A percentile compares a stretch with the other conserved stretches of the same genome.
These are phyloP conservation scores for Daldinia sp. DNA, from an alignment of 2,329 filamentous ascomycete species.

Conservation along the genomic window DNA sequence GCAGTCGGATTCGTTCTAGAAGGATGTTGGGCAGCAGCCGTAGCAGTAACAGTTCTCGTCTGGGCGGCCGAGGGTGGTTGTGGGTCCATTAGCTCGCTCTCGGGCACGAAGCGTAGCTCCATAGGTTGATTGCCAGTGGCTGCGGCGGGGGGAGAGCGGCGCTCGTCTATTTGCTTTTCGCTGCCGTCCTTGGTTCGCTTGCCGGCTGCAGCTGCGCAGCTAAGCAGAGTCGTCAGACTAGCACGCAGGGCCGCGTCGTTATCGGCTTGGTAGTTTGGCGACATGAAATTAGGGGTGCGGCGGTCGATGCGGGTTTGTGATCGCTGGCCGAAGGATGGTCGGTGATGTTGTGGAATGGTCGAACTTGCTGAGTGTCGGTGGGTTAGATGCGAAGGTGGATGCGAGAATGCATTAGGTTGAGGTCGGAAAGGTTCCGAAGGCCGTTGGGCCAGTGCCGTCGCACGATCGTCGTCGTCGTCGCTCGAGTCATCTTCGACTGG, in stretches of 20 bases:
- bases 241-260: conserved; percentile 93
- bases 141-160: conserved; percentile 53
- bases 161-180: conserved; percentile 51
- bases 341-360: conserved; percentile 57
- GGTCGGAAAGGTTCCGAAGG: conserved; percentile 75
- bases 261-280: conserved; percentile 80
- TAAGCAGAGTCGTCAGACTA: conserved; percentile 92
- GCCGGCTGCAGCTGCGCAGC: conserved; percentile 90
- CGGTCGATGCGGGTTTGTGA: conserved; percentile 58
- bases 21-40: too few species aligned
- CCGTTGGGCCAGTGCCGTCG: conserved; percentile 75
- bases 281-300: conserved; percentile 68
- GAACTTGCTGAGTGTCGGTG: conserved; percentile 61
- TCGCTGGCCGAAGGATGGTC: conserved; percentile 59
- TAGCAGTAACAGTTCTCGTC: conserved; percentile 11
- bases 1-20: conserved; percentile 22
- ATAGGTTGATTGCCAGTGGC: conserved; percentile 62
- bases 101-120: conserved; percentile 66
- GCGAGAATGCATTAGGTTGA: conserved; percentile 91
- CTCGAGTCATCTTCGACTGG: conserved; percentile 55
- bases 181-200: conserved; percentile 74
- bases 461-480: conserved; percentile 76
- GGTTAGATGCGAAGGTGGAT: conserved; percentile 69
- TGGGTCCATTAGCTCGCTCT: conserved; percentile 64
- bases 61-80: conserved; percentile 36